phyloP scores from a whole-genome alignment of 352 stramenopile genomes.

The Phytophthora colocasiae region DNA sequence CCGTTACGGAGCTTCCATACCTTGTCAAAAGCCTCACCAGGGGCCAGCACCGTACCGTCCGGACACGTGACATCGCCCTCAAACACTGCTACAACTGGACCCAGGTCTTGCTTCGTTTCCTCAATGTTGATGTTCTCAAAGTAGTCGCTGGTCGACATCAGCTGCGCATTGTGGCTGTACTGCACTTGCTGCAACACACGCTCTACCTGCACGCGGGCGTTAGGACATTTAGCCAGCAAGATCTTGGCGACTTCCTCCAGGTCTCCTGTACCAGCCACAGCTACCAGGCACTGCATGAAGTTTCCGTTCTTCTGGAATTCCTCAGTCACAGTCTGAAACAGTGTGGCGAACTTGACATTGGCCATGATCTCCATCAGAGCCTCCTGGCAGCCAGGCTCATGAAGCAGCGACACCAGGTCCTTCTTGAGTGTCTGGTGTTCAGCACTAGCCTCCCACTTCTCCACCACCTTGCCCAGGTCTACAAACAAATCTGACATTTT shows the following conservation, averaged over 20 bases:
- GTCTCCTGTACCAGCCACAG: conserved; percentile 53
- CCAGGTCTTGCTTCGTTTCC: conserved; percentile 75
- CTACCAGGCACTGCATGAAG: conserved; percentile 62
- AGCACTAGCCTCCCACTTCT: conserved; percentile 68
- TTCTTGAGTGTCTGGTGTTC: conserved; percentile 73
- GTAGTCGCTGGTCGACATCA: conserved; percentile 74
- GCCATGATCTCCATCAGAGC: conserved; percentile 79
- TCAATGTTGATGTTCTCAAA: conserved; percentile 78
- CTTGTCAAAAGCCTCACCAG: conserved; percentile 81
- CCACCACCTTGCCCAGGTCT: conserved; percentile 77
- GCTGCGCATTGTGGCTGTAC: conserved; percentile 70
- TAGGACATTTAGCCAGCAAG: conserved; percentile 76
- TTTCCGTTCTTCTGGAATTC: conserved; percentile 67
- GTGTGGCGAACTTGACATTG: conserved; percentile 64
- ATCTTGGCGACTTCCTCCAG: conserved; percentile 81
- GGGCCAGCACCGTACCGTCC: conserved; percentile 80
- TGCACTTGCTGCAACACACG: conserved; percentile 78
- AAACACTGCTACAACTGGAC: conserved; percentile 82
- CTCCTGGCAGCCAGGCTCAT: conserved; percentile 79
- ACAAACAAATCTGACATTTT: conserved; percentile 78
- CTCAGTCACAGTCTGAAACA: conserved; percentile 71
- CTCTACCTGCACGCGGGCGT: conserved; percentile 76
- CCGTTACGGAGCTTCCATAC: conserved; percentile 90
- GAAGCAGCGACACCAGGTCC: conserved; percentile 74
- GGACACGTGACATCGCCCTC: conserved; percentile 88